A percentile compares a stretch with the other conserved stretches of the same genome.
Conservation (phyloP, 371 early-diverging fungal species). For the Actinomortierella wolfii region DNA sequence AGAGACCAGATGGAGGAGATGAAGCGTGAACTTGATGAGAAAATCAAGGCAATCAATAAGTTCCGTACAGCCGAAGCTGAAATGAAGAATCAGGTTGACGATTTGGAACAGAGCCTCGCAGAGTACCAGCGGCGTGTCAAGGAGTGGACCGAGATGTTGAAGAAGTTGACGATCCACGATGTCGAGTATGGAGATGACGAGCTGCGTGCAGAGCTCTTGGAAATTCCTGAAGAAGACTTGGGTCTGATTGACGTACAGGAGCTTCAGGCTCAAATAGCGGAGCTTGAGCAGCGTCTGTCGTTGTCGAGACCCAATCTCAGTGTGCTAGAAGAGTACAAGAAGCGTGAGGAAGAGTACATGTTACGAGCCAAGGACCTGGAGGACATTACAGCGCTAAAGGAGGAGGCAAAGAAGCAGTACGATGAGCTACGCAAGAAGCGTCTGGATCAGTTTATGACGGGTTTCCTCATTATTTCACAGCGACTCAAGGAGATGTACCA, state of each 20-base stretch:
- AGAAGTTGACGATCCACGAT: slow-evolving; percentile 62
- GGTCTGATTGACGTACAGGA: slow-evolving; percentile 58
- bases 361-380: slow-evolving; percentile 79
- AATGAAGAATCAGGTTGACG: slow-evolving; percentile 67
- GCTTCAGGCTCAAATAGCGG: slow-evolving; percentile 51
- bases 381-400: slow-evolving; percentile 71
- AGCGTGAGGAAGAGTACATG: slow-evolving; percentile 76
- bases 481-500: slow-evolving; percentile 99
- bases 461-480: slow-evolving; percentile 93
- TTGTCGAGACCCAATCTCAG: slow-evolving; percentile 86
- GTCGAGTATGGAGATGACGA: slow-evolving; percentile 60
- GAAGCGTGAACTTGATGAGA: slow-evolving; percentile 71
- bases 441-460: slow-evolving; percentile 95
- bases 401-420: slow-evolving; percentile 72
- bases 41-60: slow-evolving; percentile 64
- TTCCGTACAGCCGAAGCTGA: slow-evolving; percentile 70
- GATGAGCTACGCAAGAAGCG: slow-evolving; percentile 85
- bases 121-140: slow-evolving; percentile 57
- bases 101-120: slow-evolving; percentile 51
- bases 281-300: slow-evolving; percentile 23
- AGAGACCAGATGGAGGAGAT: slow-evolving; percentile 67
- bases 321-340: slow-evolving; percentile 87
- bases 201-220: slow-evolving; percentile 46
- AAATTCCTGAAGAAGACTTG: slow-evolving; percentile 63
- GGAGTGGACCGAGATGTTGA: slow-evolving; percentile 58